Percentiles rank a stretch among this genome's conserved stretches.
Evolutionary conservation across 1,284 basidiomycete genomes (phyloP).

Genomic region (Sparassis latifolia): DNA sequence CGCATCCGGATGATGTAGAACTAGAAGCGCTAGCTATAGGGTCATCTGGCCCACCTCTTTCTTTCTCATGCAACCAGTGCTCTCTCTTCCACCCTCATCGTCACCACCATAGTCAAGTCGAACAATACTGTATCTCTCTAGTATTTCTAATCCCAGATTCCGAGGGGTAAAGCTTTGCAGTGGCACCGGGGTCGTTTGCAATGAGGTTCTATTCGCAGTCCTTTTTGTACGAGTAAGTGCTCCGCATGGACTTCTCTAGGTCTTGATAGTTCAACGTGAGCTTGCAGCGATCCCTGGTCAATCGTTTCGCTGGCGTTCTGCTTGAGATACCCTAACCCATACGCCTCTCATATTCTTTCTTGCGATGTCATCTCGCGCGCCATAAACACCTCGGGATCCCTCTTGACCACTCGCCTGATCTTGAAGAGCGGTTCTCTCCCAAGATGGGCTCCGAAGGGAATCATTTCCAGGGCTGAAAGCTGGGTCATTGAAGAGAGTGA

Average conservation of each 20-base stretch:
- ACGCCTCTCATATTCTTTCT: slow-evolving; percentile 88
- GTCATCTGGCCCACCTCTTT: too few species aligned
- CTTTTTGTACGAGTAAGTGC: slow-evolving; percentile 72
- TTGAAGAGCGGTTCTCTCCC: slow-evolving; percentile 89
- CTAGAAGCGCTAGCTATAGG: too few species aligned
- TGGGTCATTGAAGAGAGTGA: slow-evolving; percentile 93
- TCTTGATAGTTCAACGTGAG: slow-evolving; percentile 5
- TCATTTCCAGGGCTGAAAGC: slow-evolving; percentile 66
- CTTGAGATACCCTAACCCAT: slow-evolving; percentile 95
- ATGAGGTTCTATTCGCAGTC: slow-evolving; percentile 82
- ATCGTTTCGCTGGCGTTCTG: slow-evolving; percentile 92
- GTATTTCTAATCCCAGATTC: too few species aligned
- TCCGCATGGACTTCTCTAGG: neutral
- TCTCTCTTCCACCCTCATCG: too few species aligned
- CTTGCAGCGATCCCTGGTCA: slow-evolving; percentile 77
- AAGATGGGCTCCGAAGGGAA: slow-evolving; percentile 83
- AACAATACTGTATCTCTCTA: too few species aligned
- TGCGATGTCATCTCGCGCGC: slow-evolving; percentile 90
- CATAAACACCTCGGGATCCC: slow-evolving; percentile 64
- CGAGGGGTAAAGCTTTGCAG: neutral
- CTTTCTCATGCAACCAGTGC: too few species aligned
- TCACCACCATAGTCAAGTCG: too few species aligned
- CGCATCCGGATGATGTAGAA: too few species aligned
- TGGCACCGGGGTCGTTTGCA: slow-evolving; percentile 31
- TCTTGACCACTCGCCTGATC: slow-evolving; percentile 88